Percentiles rank a stretch among this genome's conserved stretches.
phyloP scores from a whole-genome alignment of 2,329 filamentous ascomycete species.

The Simplicillium sp. region DNA sequence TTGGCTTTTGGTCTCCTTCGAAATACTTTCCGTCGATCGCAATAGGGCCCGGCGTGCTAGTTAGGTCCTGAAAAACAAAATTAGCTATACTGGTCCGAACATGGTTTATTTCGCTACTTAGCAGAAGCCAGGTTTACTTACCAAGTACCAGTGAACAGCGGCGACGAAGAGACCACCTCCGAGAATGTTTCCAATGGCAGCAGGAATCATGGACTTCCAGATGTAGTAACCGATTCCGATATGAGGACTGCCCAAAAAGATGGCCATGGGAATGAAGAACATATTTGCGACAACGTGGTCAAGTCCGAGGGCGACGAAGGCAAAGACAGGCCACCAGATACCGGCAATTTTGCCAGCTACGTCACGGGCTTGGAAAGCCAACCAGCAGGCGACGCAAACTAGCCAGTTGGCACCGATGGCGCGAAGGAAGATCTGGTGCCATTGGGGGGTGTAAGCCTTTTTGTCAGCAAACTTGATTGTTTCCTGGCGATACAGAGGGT shows the following conservation, averaged over 20 bases:
- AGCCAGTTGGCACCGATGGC: slow-evolving; percentile 47
- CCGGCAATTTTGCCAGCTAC: slow-evolving; percentile 39
- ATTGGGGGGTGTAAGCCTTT: slow-evolving; percentile 36
- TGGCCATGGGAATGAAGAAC: slow-evolving; percentile 38
- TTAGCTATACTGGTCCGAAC: too few relatives aligned
- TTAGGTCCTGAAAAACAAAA: neutral
- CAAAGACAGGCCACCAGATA: slow-evolving; percentile 45
- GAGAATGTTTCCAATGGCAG: slow-evolving; percentile 39
- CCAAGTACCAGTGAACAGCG: slow-evolving; percentile 16
- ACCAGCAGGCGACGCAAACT: slow-evolving; percentile 40
- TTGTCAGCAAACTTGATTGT: slow-evolving; percentile 32
- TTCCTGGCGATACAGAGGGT: slow-evolving; percentile 29
- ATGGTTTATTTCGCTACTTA: too few relatives aligned
- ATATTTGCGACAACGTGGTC: slow-evolving; percentile 50
- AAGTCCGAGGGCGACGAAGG: slow-evolving; percentile 39
- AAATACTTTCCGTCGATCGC: neutral
- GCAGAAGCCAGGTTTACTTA: too few relatives aligned
- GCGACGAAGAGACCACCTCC: slow-evolving; percentile 40
- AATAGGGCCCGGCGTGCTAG: neutral
- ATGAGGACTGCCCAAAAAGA: slow-evolving; percentile 32
- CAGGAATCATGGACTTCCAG: slow-evolving; percentile 44
- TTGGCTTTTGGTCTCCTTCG: neutral
- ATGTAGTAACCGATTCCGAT: slow-evolving; percentile 39
- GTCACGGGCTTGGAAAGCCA: slow-evolving; percentile 35
- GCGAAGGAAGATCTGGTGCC: slow-evolving; percentile 42